Evolutionary conservation across 306 rosid genomes (phyloP), one percentile per base, ranked within the genome.

Genomic region (Glycine tomentella): DNA sequence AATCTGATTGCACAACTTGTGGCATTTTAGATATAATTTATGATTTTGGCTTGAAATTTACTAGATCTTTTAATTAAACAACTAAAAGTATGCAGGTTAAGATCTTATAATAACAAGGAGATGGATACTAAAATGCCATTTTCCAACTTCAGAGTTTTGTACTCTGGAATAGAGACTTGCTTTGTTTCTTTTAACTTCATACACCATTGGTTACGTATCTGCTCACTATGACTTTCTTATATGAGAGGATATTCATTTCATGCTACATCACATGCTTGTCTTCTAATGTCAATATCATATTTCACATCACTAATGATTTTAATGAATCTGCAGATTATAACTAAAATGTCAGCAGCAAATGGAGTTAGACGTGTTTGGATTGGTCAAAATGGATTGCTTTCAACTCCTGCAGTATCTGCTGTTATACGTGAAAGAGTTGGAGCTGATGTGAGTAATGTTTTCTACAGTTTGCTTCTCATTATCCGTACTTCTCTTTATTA

Each of bases 361-460:
- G 98, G 99, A 46, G 97, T 92, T 44, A 91, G 97, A 57, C 89
- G 97, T 78, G 81, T 93, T 86, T 96, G 98, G 97, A 82, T 96
- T 64, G 99, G 99, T 78, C 96, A 89, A 82, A 96, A 96, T 85
- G 97, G 94, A 56, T 84, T 96, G 91, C 99, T 96, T 64, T 96
- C 99, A 14, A 96, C 99, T 85, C 99, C 99, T 86, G 99, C 99
- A 46, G 99, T 96, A 55, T 96, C 98, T 42, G 97, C 92, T 79
- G 97, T 96, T 17, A 90, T 96, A 59, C 97, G 99, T 74, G 97
- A 96, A 87, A 88, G 99, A 90, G 90, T 87, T 84, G 98, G 97
- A 55, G 87, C 55, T 52, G 98, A 96, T 70, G 99, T 96, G 83
- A 84, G 98, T 88, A 74, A 20, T 61, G 7, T 59, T 87, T 45